Percentiles rank a stretch among this genome's conserved stretches.
These are phyloP conservation scores for Raphanus sativus DNA, from an alignment of 345 rosid species.

Conservation along the genomic window DNA sequence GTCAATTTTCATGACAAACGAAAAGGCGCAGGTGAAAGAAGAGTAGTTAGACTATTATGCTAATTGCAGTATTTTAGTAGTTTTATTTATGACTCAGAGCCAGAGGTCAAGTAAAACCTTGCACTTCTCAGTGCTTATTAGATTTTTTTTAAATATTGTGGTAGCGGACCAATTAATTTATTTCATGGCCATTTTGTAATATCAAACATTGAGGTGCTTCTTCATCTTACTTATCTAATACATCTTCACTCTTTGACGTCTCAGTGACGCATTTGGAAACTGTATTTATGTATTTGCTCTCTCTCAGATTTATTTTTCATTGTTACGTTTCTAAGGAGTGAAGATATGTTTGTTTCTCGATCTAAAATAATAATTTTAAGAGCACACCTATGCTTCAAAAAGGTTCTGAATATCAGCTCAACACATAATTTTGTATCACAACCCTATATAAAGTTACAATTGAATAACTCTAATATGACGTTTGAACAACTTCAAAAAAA, in stretches of 20 bases:
- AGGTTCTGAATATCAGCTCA: no score
- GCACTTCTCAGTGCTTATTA: slow-evolving; percentile 16
- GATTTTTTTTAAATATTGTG: neutral
- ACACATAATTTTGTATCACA: neutral
- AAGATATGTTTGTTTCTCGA: no score
- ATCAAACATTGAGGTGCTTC: slow-evolving; percentile 18
- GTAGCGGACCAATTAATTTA: neutral
- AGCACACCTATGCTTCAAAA: no score
- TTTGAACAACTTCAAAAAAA: neutral
- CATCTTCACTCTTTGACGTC: neutral
- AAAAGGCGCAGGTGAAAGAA: slow-evolving; percentile 22
- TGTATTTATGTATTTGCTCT: no score
- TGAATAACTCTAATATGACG: neutral
- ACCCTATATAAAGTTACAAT: no score
- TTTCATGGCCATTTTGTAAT: slow-evolving; percentile 13
- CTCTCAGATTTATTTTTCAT: no score
- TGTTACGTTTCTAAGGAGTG: no score
- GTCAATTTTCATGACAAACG: slow-evolving; percentile 7
- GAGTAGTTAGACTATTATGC: neutral
- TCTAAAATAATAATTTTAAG: no score
- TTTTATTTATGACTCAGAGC: neutral
- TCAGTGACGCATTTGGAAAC: neutral
- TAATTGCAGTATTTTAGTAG: slow-evolving; percentile 26
- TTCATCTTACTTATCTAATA: slow-evolving; percentile 1
- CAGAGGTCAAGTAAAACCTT: slow-evolving; percentile 1